Percentiles rank a stretch among this genome's conserved stretches.
These are phyloP conservation scores for Trichoderma parareesei DNA, from an alignment of 495 filamentous ascomycete genomes.

Conservation along the genomic window DNA sequence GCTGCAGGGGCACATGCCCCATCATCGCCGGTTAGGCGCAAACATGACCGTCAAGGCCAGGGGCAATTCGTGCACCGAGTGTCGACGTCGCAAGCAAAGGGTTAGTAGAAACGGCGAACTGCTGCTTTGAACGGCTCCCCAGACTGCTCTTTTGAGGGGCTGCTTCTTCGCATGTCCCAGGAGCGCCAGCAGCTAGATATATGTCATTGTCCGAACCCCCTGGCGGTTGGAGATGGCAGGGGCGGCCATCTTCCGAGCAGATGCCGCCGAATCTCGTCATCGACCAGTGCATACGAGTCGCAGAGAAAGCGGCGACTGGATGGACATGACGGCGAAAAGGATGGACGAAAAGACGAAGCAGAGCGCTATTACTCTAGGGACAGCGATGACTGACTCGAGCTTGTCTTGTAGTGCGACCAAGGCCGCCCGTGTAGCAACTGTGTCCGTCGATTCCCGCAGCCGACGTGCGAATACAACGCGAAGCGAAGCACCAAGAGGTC, in stretches of 20 bases:
- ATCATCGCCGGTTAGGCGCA: neutral
- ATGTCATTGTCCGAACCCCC: slow-evolving; percentile 8
- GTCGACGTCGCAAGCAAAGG: slow-evolving; percentile 33
- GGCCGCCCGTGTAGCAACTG: slow-evolving; percentile 34
- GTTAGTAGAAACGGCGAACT: slow-evolving; percentile 15
- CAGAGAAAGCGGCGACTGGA: neutral
- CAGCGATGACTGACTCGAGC: neutral
- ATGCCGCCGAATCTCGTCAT: neutral
- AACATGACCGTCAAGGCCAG: slow-evolving; percentile 4
- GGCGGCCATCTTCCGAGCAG: neutral
- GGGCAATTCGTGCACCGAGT: slow-evolving; percentile 27
- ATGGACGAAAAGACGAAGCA: neutral
- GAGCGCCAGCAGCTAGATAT: slow-evolving; percentile 6
- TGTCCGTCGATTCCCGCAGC: slow-evolving; percentile 30
- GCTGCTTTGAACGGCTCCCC: neutral
- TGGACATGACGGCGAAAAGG: too few relatives aligned
- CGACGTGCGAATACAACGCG: slow-evolving; percentile 29
- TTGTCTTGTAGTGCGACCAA: slow-evolving; percentile 27
- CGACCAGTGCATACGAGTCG: neutral
- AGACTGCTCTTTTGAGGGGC: neutral
- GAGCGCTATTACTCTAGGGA: neutral
- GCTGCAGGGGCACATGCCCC: slow-evolving; percentile 9
- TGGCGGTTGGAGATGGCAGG: slow-evolving; percentile 6
- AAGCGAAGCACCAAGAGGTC: slow-evolving; percentile 3
- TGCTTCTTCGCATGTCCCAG: neutral